Percentiles rank a stretch among this genome's conserved stretches.
phyloP scores from a whole-genome alignment of 306 rosid species.

The Arachis stenosperma region DNA sequence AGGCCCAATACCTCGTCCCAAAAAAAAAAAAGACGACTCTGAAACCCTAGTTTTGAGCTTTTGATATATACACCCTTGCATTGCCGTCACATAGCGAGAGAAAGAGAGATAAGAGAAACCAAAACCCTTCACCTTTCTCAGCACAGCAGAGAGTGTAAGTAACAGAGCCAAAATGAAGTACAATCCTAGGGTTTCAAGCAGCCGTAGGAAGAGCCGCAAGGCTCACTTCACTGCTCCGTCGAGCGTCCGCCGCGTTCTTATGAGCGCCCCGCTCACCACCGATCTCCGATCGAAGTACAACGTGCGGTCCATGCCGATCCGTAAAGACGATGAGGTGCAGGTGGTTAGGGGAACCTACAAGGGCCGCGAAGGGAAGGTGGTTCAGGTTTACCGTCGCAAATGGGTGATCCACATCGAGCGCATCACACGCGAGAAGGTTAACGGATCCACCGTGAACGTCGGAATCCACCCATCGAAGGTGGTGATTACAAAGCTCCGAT shows the following conservation, averaged over 20 bases:
- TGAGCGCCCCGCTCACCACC: conserved; percentile 87
- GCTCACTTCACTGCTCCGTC: conserved; percentile 98
- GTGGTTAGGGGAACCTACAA: conserved; percentile 88
- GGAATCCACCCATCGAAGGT: conserved; percentile 86
- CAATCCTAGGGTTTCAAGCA: conserved; percentile 84
- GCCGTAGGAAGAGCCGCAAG: conserved; percentile 95
- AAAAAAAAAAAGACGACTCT: background rate
- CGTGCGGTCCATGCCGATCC: conserved; percentile 86
- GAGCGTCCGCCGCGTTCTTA: conserved; percentile 80
- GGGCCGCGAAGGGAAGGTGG: conserved; percentile 93
- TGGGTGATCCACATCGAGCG: conserved; percentile 97
- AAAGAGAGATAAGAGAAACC: background rate
- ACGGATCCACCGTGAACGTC: conserved; percentile 93
- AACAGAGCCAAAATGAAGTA: conserved; percentile 64
- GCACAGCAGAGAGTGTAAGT: background rate
- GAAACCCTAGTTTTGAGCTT: conserved; percentile 27
- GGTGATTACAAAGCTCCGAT: conserved; percentile 73
- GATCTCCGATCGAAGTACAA: conserved; percentile 91
- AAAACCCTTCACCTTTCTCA: conserved; percentile 1
- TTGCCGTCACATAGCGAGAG: conserved; percentile 30
- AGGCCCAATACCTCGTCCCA: background rate
- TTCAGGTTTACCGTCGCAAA: conserved; percentile 91
- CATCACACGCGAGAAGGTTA: conserved; percentile 93
- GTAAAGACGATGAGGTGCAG: conserved; percentile 95
- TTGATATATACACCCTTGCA: background rate